phyloP scores from a whole-genome alignment of 2,329 filamentous ascomycete species.

The Tolypocladium tropicale region DNA sequence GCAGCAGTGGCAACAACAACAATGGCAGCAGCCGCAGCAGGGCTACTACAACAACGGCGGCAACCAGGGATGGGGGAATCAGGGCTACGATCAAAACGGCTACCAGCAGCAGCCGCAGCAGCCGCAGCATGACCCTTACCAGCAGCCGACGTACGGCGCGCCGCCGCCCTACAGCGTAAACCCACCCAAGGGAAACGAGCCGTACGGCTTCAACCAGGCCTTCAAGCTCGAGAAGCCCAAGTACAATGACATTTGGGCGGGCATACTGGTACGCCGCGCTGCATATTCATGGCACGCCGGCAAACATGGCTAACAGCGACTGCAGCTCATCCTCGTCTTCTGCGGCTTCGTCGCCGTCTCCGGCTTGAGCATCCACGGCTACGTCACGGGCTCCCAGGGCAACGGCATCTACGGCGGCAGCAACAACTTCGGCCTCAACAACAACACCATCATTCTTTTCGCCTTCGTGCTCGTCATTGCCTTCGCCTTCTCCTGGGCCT shows the following conservation, averaged over 20 bases:
- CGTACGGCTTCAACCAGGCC: conserved; percentile 61
- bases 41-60: conserved; percentile 8
- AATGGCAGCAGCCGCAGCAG: conserved; percentile 7
- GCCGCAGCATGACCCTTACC: conserved; percentile 14
- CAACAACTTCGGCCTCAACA: conserved; percentile 60
- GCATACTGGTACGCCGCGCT: conserved; percentile 50
- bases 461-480: conserved; percentile 66
- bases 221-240: conserved; percentile 80
- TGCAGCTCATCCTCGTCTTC: conserved; percentile 59
- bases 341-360: conserved; percentile 68
- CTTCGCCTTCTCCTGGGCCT: conserved; percentile 63
- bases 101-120: conserved; percentile 10
- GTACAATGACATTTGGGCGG: conserved; percentile 86
- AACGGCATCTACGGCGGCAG: conserved; percentile 61
- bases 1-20: conserved; percentile 5
- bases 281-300: not conserved
- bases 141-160: conserved; percentile 17
- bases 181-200: conserved; percentile 25
- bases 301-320: conserved; percentile 1
- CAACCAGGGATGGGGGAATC: conserved; percentile 3
- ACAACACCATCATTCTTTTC: conserved; percentile 81
- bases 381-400: conserved; percentile 52
- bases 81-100: conserved; percentile 10
- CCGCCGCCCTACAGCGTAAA: conserved; percentile 25
- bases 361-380: conserved; percentile 65